Conservation (phyloP, 1,284 basidiomycete species). For the Dichomitus squalens region DNA sequence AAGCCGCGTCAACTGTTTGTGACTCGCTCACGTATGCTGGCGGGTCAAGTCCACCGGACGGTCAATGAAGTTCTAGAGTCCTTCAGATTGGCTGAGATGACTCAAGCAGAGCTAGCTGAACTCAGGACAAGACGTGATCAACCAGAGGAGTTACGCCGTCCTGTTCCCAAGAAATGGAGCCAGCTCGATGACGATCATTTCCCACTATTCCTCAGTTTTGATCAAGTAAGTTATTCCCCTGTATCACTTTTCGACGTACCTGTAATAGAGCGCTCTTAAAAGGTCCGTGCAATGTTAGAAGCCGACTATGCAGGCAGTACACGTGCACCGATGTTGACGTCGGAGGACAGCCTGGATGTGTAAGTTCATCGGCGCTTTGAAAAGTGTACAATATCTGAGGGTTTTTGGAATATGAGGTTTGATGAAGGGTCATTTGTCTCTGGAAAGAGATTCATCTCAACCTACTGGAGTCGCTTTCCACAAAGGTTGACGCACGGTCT, state of each 20-base stretch:
- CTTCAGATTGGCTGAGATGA: constrained; percentile 40
- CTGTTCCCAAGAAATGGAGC: constrained; percentile 58
- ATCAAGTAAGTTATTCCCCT: constrained; percentile 46
- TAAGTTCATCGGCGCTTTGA: background rate
- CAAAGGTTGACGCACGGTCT: constrained; percentile 54
- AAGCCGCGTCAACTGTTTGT: constrained; percentile 68
- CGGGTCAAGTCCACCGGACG: constrained; percentile 64
- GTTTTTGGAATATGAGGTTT: constrained; percentile 14
- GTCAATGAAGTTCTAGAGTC: constrained; percentile 55
- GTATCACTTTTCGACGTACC: background rate
- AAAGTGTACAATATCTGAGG: background rate
- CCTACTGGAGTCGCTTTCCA: constrained; percentile 67
- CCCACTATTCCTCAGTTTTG: constrained; percentile 69
- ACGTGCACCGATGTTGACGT: background rate
- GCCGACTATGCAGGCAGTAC: background rate
- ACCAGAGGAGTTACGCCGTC: constrained; percentile 36
- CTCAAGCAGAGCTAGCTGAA: constrained; percentile 39
- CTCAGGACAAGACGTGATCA: constrained; percentile 25
- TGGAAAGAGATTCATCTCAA: constrained; percentile 49
- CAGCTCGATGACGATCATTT: constrained; percentile 62
- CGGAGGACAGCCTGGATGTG: background rate
- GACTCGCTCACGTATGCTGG: constrained; percentile 66
- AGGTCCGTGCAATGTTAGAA: background rate
- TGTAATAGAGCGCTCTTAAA: no score
- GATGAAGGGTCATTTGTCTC: constrained; percentile 39